Conservation (phyloP, 257 asterid species). For the Linaria vulgaris region DNA sequence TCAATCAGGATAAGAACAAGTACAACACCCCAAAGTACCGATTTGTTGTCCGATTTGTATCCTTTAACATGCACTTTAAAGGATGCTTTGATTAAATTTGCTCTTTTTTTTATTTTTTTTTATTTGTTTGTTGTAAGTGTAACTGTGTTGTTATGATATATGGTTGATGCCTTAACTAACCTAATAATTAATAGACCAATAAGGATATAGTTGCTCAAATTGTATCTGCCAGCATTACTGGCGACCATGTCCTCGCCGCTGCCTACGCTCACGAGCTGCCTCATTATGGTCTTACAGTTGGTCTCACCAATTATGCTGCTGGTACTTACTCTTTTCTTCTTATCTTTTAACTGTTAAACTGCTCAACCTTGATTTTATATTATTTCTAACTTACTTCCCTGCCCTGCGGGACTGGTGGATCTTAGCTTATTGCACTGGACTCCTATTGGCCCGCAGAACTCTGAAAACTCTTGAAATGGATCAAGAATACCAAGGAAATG, state of each 20-base stretch:
- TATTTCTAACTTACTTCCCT: no score
- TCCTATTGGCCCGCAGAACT: constrained; percentile 81
- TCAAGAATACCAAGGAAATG: constrained; percentile 73
- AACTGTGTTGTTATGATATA: no score
- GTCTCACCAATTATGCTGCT: constrained; percentile 57
- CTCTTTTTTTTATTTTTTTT: no score
- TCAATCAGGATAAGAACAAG: constrained; percentile 56
- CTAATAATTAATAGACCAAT: no score
- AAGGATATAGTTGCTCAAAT: constrained; percentile 47
- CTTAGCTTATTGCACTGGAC: constrained; percentile 90
- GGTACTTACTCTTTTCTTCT: constrained; percentile 26
- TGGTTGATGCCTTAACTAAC: no score
- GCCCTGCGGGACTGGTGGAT: no score
- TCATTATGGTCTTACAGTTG: constrained; percentile 46
- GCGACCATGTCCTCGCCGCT: constrained; percentile 48
- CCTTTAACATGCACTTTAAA: no score
- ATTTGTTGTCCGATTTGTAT: constrained; percentile 43
- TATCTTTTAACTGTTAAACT: neutral
- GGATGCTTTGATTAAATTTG: no score
- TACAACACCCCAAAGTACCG: constrained; percentile 52
- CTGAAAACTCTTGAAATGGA: constrained; percentile 76
- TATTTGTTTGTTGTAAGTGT: no score
- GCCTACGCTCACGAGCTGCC: constrained; percentile 52
- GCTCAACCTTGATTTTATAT: no score
- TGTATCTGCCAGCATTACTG: constrained; percentile 45